phyloP scores from a whole-genome alignment of 768 basidiomycete genomes.

The Termitomyces sp. region DNA sequence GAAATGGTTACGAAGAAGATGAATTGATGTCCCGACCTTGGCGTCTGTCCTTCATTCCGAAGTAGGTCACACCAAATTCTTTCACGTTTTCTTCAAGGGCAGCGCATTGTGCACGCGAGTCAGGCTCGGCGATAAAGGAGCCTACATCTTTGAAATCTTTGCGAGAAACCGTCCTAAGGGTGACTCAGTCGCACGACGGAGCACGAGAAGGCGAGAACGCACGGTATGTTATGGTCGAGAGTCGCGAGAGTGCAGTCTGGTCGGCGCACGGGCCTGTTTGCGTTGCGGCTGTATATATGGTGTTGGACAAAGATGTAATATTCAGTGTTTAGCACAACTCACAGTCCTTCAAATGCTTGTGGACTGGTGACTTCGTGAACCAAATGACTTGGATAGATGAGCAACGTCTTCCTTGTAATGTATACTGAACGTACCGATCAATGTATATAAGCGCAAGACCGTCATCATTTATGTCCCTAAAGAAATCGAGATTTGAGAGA shows the following conservation, averaged over 20 bases:
- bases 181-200: background rate
- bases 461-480: slow-evolving; percentile 66
- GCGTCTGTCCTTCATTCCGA: slow-evolving; percentile 83
- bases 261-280: slow-evolving; percentile 71
- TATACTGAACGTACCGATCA: slow-evolving; percentile 48
- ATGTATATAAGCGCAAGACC: slow-evolving; percentile 82
- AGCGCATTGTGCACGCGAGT: slow-evolving; percentile 77
- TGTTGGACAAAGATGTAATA: slow-evolving; percentile 10
- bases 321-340: slow-evolving; percentile 20
- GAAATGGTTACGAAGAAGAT: background rate
- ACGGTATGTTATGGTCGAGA: slow-evolving; percentile 87
- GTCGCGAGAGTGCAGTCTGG: slow-evolving; percentile 89
- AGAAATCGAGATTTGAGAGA: slow-evolving; percentile 8
- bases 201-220: slow-evolving; percentile 23
- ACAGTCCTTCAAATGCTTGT: slow-evolving; percentile 88
- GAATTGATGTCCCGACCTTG: slow-evolving; percentile 52
- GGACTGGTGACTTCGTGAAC: slow-evolving; percentile 95
- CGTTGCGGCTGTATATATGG: slow-evolving; percentile 47
- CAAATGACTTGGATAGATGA: slow-evolving; percentile 34
- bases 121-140: slow-evolving; percentile 77
- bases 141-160: slow-evolving; percentile 69
- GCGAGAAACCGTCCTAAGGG: slow-evolving; percentile 60
- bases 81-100: slow-evolving; percentile 88
- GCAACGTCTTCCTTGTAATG: background rate
- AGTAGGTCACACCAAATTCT: slow-evolving; percentile 88